Conservation (phyloP, 179 eudicot species). For the Nepenthes alata region DNA sequence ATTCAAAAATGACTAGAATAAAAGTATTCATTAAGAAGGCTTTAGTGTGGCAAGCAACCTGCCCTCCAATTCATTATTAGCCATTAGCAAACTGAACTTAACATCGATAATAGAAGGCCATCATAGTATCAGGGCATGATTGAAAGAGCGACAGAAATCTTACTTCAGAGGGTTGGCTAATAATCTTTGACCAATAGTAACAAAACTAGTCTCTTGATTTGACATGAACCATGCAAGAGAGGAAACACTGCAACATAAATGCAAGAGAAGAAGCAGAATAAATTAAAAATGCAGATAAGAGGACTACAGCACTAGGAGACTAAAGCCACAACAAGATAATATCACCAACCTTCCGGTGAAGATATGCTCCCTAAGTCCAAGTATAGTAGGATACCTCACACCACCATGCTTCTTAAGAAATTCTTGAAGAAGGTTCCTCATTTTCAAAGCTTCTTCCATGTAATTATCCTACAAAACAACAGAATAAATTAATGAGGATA, state of each 20-base stretch:
- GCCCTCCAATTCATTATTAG: no score
- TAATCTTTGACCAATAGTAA: slow-evolving; percentile 85
- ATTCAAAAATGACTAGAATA: no score
- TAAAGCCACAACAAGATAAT: neutral
- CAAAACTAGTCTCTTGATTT: slow-evolving; percentile 94
- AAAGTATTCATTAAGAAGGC: no score
- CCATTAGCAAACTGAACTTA: no score
- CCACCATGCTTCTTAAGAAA: slow-evolving; percentile 84
- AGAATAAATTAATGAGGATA: neutral
- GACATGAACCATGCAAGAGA: slow-evolving; percentile 99
- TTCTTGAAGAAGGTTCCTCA: slow-evolving; percentile 90
- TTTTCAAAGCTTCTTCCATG: slow-evolving; percentile 95
- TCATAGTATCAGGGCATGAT: neutral
- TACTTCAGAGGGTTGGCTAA: slow-evolving; percentile 91
- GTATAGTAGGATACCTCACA: slow-evolving; percentile 73
- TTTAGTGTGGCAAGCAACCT: no score
- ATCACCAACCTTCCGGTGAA: slow-evolving; percentile 77
- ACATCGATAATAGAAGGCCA: neutral
- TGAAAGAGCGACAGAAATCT: slow-evolving; percentile 12
- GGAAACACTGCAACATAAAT: slow-evolving; percentile 71
- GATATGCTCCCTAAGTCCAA: slow-evolving; percentile 90
- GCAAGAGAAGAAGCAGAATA: slow-evolving; percentile 2
- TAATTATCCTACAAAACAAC: slow-evolving; percentile 60
- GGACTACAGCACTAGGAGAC: neutral
- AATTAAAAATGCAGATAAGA: neutral